These are phyloP conservation scores for Trichoderma sp. DNA, from an alignment of 2,329 filamentous ascomycete species.

Conservation along the genomic window DNA sequence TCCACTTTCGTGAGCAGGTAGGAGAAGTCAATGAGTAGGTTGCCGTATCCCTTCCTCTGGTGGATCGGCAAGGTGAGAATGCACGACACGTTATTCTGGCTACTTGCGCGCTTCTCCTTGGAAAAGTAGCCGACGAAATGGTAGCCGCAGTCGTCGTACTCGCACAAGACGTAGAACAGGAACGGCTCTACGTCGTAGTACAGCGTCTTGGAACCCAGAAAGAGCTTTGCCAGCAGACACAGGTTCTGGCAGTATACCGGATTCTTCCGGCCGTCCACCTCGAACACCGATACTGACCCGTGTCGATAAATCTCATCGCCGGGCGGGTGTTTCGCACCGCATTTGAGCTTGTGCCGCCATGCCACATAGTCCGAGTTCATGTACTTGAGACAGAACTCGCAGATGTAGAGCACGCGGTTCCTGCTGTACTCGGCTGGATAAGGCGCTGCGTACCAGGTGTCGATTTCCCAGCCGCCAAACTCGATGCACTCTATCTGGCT, in stretches of 20 bases:
- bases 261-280: constrained; percentile 95
- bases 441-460: constrained; percentile 98
- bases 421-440: constrained; percentile 98
- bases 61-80: constrained; percentile 96
- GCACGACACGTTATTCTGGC: constrained; percentile 96
- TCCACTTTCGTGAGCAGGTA: constrained; percentile 94
- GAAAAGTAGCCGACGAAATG: constrained; percentile 99
- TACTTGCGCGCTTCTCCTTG: constrained; percentile 94
- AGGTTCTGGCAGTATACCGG: constrained; percentile 99
- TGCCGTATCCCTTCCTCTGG: constrained; percentile 94
- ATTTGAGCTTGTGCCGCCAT: constrained; percentile 97
- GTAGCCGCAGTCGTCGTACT: constrained; percentile 87
- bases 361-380: constrained; percentile 99
- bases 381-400: constrained; percentile 98
- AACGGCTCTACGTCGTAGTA: constrained; percentile 99
- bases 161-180: constrained; percentile 94
- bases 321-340: constrained; percentile 91
- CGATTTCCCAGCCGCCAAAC: constrained; percentile 96
- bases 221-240: constrained; percentile 92
- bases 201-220: constrained; percentile 96
- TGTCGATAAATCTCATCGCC: constrained; percentile 97
- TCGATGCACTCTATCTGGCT: constrained; percentile 99
- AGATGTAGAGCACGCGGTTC: constrained; percentile 96
- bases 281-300: constrained; percentile 89
- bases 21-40: constrained; percentile 96